Percentiles rank a stretch among this genome's conserved stretches.
phyloP scores from a whole-genome alignment of 805 yeast species.

The Yamadazyma scolyti region DNA sequence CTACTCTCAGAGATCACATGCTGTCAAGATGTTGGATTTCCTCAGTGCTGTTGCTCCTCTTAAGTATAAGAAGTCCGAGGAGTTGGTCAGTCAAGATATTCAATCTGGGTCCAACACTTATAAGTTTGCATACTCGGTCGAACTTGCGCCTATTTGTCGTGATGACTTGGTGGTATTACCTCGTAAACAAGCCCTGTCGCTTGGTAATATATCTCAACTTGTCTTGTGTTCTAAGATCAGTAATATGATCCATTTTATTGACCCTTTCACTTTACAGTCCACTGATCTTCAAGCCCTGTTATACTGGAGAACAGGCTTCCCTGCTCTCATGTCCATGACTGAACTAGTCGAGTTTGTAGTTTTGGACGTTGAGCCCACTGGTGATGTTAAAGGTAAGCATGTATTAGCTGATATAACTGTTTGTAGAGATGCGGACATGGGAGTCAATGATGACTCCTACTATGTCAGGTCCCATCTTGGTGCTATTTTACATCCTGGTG shows the following conservation, averaged over 20 bases:
- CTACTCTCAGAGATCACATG: conserved; percentile 85
- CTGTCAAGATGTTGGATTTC: conserved; percentile 91
- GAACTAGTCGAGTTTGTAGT: conserved; percentile 84
- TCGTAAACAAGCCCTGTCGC: conserved; percentile 72
- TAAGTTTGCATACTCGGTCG: conserved; percentile 90
- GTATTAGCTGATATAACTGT: conserved; percentile 88
- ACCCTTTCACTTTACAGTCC: conserved; percentile 74
- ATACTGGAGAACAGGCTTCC: conserved; percentile 83
- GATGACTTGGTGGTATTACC: conserved; percentile 95
- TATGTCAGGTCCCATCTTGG: conserved; percentile 91
- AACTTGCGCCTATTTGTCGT: conserved; percentile 93
- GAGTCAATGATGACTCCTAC: conserved; percentile 76
- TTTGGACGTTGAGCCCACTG: conserved; percentile 91
- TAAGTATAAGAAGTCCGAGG: conserved; percentile 79
- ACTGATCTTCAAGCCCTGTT: conserved; percentile 69
- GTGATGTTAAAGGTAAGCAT: conserved; percentile 68
- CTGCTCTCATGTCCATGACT: conserved; percentile 67
- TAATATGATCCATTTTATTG: conserved; percentile 81
- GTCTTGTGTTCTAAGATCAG: conserved; percentile 83
- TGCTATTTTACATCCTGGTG: conserved; percentile 94
- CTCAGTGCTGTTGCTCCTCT: conserved; percentile 81
- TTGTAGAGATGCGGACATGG: conserved; percentile 86
- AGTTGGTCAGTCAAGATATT: conserved; percentile 85
- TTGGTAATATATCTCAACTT: conserved; percentile 80
- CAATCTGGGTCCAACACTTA: conserved; percentile 86